Conservation (phyloP, 2,329 filamentous ascomycete genomes). For the Monosporascus sp. region DNA sequence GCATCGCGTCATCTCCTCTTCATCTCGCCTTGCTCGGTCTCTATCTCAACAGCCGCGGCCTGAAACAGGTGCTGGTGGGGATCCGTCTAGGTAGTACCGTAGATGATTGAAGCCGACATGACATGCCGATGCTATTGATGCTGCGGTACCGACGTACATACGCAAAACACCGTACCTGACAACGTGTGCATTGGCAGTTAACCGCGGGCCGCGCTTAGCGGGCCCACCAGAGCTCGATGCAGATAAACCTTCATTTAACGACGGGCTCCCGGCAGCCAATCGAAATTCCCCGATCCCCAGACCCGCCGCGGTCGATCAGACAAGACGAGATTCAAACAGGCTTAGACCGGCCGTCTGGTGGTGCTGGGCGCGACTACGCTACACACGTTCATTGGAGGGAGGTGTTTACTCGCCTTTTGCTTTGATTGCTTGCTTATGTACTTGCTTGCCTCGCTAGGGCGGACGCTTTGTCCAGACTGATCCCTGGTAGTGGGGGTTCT, state of each 20-base stretch:
- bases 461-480: not conserved
- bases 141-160: too few relatives aligned
- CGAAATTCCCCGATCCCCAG: slow-evolving; percentile 17
- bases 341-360: too few relatives aligned
- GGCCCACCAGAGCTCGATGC: slow-evolving; percentile 7
- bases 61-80: not conserved
- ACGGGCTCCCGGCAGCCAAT: slow-evolving; percentile 19
- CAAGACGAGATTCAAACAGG: slow-evolving; percentile 4
- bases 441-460: too few relatives aligned
- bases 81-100: not conserved
- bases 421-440: too few relatives aligned
- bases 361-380: too few relatives aligned
- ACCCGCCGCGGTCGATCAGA: slow-evolving; percentile 14
- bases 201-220: slow-evolving; percentile 26
- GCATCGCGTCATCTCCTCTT: not conserved
- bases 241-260: slow-evolving; percentile 15
- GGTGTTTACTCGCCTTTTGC: too few relatives aligned
- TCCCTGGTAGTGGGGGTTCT: not conserved
- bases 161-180: too few relatives aligned
- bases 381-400: too few relatives aligned
- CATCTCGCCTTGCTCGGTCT: not conserved
- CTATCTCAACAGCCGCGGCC: not conserved
- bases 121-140: too few relatives aligned
- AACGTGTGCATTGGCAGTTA: not conserved
- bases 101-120: not conserved